Conservation (phyloP, 2,329 filamentous ascomycete genomes). For the Ploettnerulaceae sp. region DNA sequence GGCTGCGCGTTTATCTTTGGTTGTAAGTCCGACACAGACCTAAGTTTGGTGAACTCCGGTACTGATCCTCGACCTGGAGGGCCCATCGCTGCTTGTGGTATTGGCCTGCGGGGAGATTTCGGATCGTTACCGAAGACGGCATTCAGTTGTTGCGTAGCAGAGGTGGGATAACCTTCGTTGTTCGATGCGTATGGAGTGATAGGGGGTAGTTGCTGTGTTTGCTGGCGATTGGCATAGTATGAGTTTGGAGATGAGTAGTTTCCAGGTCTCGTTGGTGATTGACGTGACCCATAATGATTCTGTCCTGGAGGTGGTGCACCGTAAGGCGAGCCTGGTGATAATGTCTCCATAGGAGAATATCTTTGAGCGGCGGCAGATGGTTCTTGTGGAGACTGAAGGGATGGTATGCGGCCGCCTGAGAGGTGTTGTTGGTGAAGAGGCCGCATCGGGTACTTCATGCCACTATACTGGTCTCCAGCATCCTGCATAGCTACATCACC, state of each 20-base stretch:
- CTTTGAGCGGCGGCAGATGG: conserved; percentile 80
- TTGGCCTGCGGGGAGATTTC: conserved; percentile 53
- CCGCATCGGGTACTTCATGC: conserved; percentile 80
- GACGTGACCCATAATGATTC: conserved; percentile 49
- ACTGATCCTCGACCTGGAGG: conserved; percentile 60
- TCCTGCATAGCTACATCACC: conserved; percentile 85
- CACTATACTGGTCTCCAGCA: conserved; percentile 73
- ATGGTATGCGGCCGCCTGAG: conserved; percentile 47
- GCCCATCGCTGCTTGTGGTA: conserved; percentile 42
- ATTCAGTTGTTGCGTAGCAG: conserved; percentile 67
- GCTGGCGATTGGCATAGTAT: conserved; percentile 47
- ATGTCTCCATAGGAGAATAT: conserved; percentile 92
- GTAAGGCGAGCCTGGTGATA: conserved; percentile 78
- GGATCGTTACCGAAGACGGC: conserved; percentile 54
- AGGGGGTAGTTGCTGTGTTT: conserved; percentile 65
- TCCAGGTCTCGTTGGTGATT: conserved; percentile 71
- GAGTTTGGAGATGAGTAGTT: conserved; percentile 54
- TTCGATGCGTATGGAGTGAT: conserved; percentile 63
- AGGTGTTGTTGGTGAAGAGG: conserved; percentile 72
- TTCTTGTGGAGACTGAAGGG: conserved; percentile 67
- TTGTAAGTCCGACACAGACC: conserved; percentile 66
- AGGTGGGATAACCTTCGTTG: conserved; percentile 67
- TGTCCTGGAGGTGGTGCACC: conserved; percentile 53
- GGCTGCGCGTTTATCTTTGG: conserved; percentile 84
- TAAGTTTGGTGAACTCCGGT: conserved; percentile 80